These are phyloP conservation scores for Neurospora sp. DNA, from an alignment of 495 filamentous ascomycete species.

Conservation along the genomic window DNA sequence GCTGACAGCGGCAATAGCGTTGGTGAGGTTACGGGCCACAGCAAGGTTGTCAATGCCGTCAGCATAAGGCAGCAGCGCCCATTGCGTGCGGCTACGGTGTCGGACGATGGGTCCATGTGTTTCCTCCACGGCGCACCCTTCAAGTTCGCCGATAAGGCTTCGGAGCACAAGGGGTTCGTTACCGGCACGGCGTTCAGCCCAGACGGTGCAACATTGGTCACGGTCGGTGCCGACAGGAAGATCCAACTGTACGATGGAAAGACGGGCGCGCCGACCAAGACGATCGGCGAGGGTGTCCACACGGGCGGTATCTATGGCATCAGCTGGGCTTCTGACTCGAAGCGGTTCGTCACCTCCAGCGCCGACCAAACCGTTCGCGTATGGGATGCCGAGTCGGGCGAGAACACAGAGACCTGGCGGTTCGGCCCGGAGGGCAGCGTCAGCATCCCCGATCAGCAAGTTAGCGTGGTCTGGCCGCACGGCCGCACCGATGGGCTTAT, in stretches of 20 bases:
- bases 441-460: constrained; percentile 77
- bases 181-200: constrained; percentile 85
- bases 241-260: constrained; percentile 95
- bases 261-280: constrained; percentile 68
- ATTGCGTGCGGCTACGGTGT: constrained; percentile 78
- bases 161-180: constrained; percentile 79
- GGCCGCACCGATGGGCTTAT: constrained; percentile 76
- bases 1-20: constrained; percentile 94
- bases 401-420: constrained; percentile 69
- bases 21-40: constrained; percentile 86
- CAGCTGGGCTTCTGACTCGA: constrained; percentile 84
- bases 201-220: constrained; percentile 73
- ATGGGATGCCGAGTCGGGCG: constrained; percentile 78
- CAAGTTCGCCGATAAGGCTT: constrained; percentile 72
- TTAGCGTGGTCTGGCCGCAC: constrained; percentile 86
- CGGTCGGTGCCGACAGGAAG: constrained; percentile 76
- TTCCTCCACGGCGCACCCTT: constrained; percentile 93
- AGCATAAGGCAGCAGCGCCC: constrained; percentile 84
- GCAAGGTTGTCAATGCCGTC: constrained; percentile 79
- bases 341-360: constrained; percentile 79
- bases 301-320: constrained; percentile 88
- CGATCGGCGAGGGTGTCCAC: constrained; percentile 74
- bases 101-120: constrained; percentile 78
- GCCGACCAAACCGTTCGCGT: constrained; percentile 86
- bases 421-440: constrained; percentile 72